Base-by-base conservation (phyloP, 345 rosid species). In the Gossypium thurberi region DNA sequence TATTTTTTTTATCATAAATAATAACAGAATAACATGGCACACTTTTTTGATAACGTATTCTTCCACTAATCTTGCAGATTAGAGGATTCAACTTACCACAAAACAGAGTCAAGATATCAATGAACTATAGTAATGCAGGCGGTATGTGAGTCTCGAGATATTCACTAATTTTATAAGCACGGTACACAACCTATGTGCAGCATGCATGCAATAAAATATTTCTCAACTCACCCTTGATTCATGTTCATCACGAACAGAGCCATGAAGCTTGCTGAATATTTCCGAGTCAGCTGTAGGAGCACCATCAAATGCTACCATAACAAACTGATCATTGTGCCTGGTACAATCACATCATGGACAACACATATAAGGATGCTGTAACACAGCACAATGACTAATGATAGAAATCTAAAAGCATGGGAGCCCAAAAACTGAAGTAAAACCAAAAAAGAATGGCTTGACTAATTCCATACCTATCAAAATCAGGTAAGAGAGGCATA, bases 251-350 rank as follows among this genome's bases (percentile, higher is more conserved):
- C 96, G 94, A 74, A 82, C 70, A 78, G 90, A 83, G 76, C 75
- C 78, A 79, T 87, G 81, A 77, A 95, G 67, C 85, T 93, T 93
- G 78, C 86, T 81, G 77, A 85, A 95, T 74, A 50, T 56, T 81
- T 89, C 94, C 67, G 97, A 87, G 82, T 89, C 98, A 69, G 89
- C 91, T 18, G 98, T 95, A 48, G 99, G 98, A 80, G 94, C 91
- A 86, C 81, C 76, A 81, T 93, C 99, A 80, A 95, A 91, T 66
- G 89, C 60, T 15, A 86, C 96, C 11, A 85, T 71, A 40, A 89
- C 94, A 75, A 87, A 93, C 78, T 91, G 94, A 78, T 93, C 99
- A 17, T 87, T 74, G 18, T 83, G 82, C 90, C 99, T 95, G 89
- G 64, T 43, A 65, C 72, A 83, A 69, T 33, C 73, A 48, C 77